These are phyloP conservation scores for Pythium dissimile DNA, from an alignment of 352 stramenopile genomes.

Conservation along the genomic window DNA sequence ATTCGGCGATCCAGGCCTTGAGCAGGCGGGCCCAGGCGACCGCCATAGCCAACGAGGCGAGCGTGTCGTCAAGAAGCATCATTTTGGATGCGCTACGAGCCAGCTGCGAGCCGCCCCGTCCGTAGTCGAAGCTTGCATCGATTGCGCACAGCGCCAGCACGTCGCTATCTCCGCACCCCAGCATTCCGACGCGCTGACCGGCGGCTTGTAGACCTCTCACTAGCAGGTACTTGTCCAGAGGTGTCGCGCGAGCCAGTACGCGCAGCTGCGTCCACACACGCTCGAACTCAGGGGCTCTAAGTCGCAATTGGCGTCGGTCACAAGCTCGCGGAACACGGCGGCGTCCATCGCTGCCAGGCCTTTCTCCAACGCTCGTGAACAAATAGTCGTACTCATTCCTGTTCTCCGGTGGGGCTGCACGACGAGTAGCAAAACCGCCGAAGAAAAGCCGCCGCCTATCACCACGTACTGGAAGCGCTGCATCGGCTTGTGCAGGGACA, in stretches of 20 bases:
- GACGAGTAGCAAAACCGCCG: too few relatives aligned
- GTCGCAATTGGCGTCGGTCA: conserved; percentile 43
- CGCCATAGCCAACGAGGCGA: background rate
- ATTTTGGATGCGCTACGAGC: background rate
- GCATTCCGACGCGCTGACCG: conserved; percentile 58
- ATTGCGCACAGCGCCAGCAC: conserved; percentile 57
- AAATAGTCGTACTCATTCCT: too few relatives aligned
- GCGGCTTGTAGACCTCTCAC: conserved; percentile 79
- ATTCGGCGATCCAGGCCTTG: background rate
- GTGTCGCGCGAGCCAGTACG: conserved; percentile 87
- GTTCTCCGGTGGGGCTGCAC: too few relatives aligned
- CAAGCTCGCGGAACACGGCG: conserved; percentile 39
- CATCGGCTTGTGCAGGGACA: too few relatives aligned
- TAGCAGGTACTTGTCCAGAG: conserved; percentile 88
- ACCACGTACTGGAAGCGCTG: too few relatives aligned
- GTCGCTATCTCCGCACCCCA: conserved; percentile 66
- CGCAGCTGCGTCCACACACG: conserved; percentile 73
- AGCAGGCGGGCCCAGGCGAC: background rate
- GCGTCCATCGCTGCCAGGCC: conserved; percentile 32
- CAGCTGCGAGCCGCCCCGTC: too few relatives aligned
- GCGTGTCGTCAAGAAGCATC: background rate
- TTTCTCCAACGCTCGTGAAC: background rate
- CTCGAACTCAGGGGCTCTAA: conserved; percentile 71
- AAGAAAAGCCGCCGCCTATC: too few relatives aligned
- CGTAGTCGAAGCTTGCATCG: too few relatives aligned